These are phyloP conservation scores for Solanum appendiculatum DNA, from an alignment of 257 asterid species.

Conservation along the genomic window DNA sequence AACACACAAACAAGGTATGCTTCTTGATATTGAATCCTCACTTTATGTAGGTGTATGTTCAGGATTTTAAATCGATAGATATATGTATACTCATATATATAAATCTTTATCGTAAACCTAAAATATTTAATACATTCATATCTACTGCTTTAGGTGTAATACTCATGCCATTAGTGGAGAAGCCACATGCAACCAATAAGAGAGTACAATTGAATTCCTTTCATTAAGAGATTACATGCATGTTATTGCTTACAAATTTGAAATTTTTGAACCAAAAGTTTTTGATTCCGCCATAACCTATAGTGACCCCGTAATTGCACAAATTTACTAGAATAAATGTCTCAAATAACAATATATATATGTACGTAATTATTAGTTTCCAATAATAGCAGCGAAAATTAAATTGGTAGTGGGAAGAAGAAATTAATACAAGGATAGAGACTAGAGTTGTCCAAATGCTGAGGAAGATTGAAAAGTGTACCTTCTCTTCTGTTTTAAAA, in stretches of 20 bases:
- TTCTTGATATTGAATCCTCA: neutral
- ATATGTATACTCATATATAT: neutral
- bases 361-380: neutral
- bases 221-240: neutral
- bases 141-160: neutral
- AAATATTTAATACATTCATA: neutral
- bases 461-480: constrained; percentile 36
- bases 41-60: too few relatives aligned
- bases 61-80: neutral
- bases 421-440: neutral
- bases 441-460: constrained; percentile 33
- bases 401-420: neutral
- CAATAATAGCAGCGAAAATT: neutral
- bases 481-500: constrained; percentile 26
- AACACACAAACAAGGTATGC: neutral
- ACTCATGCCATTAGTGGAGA: neutral
- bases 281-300: neutral
- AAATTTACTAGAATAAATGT: neutral
- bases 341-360: neutral
- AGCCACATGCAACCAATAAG: neutral
- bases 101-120: too few relatives aligned
- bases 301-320: neutral
- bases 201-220: neutral
- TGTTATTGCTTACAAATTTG: neutral
- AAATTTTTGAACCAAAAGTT: neutral